Base-by-base conservation (phyloP, 2,329 filamentous ascomycete species). In the Berkeleyomyces rouxiae region DNA sequence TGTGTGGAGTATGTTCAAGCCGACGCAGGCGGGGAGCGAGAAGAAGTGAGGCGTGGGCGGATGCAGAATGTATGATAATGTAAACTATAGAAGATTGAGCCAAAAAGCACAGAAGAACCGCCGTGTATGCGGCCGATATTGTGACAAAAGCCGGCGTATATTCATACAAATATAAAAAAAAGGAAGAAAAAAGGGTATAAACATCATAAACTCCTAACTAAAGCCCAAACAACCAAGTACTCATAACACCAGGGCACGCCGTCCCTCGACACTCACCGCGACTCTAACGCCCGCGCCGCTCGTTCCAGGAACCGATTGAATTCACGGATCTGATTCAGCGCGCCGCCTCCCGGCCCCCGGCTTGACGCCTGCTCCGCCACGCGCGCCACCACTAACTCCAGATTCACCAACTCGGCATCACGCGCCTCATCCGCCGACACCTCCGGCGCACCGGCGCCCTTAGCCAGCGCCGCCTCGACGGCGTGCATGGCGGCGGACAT, bases 221-320 rank as follows among this genome's bases (percentile, higher is more conserved):
- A 61, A 63, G 58, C 36, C 36, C 58, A 57, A 57, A 62, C 9
- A 47, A 49, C 31, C 58, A 60, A 43, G 10, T 10, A 44, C 33
- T 16, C 47, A 63, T 57, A 31, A 10, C 6, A 60, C 37, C 42
- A 11, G 37, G 42, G 44, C 10, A 59, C 33, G 31, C 10, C 23
- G 31, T 37, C 16, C 44, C 23, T 36, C 36, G 31, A 16, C 47
- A 11, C 62, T 72, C 69, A 72, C 69, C 72, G 71, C 60, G 72
- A 69, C 70, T 85, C 83, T 51, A 86, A 72, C 40, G 78, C 80
- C 39, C 75, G 70, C 2, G 82, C 82, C 4, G 81, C 77, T 31
- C 83, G 76, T 69, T 86, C 83, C 58, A 86, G 72, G 66, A 86
- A 83, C 40, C 76, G 77, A 66, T 86, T 86, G 68, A 86, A 86